A percentile compares a stretch with the other conserved stretches of the same genome.
These are phyloP conservation scores for Plasmodium knowlesi DNA, from an alignment of 169 alveolate species.

Conservation along the genomic window DNA sequence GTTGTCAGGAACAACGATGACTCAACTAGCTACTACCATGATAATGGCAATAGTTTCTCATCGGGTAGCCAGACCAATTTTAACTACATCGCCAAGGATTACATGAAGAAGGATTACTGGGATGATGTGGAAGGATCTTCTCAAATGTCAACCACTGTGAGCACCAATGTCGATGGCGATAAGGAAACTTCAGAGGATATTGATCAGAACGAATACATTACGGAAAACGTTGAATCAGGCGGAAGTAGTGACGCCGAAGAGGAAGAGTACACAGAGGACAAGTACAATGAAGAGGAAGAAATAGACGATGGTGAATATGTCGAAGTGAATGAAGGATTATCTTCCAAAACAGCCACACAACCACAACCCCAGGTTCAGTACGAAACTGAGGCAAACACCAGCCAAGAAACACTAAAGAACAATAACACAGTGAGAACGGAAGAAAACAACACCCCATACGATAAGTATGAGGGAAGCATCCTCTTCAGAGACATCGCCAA, in stretches of 20 bases:
- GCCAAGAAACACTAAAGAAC: neutral
- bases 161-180: neutral
- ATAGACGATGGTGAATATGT: neutral
- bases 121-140: neutral
- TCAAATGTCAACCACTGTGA: neutral
- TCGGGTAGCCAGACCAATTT: neutral
- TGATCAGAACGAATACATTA: neutral
- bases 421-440: neutral
- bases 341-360: neutral
- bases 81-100: neutral
- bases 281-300: neutral
- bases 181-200: neutral
- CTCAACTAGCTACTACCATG: neutral
- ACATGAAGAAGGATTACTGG: neutral
- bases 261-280: constrained; percentile 6
- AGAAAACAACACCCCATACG: neutral
- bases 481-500: neutral
- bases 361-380: neutral
- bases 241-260: neutral
- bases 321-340: neutral
- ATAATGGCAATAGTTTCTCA: neutral
- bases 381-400: neutral
- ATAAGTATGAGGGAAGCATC: neutral
- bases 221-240: neutral
- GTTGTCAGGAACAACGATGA: neutral